Conservation (phyloP, 257 asterid species). For the Solanum megistacrolobum region DNA sequence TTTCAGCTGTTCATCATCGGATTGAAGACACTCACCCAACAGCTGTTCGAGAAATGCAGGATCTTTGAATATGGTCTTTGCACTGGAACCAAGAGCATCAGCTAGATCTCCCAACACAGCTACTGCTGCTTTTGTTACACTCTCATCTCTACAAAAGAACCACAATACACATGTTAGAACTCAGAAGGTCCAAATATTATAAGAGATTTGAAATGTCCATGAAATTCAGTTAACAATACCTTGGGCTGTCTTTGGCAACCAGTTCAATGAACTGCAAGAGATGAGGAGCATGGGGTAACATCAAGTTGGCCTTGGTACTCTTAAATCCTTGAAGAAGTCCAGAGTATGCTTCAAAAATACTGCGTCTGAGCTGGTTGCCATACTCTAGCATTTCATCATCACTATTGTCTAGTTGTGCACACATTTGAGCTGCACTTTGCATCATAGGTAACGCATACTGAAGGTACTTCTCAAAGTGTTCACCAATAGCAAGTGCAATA, state of each 20-base stretch:
- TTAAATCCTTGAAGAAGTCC: constrained; percentile 84
- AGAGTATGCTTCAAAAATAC: constrained; percentile 81
- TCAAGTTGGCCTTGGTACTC: constrained; percentile 50
- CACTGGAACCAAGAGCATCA: constrained; percentile 71
- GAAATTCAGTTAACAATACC: constrained; percentile 21
- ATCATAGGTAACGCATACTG: constrained; percentile 64
- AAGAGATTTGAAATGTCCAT: background rate
- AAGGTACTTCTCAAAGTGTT: constrained; percentile 57
- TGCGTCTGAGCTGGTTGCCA: constrained; percentile 60
- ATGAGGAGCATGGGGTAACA: constrained; percentile 73
- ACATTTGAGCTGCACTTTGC: constrained; percentile 65
- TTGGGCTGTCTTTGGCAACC: constrained; percentile 51
- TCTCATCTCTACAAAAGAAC: constrained; percentile 49
- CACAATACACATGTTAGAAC: background rate
- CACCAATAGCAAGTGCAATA: constrained; percentile 83
- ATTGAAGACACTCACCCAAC: constrained; percentile 66
- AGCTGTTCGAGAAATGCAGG: constrained; percentile 34
- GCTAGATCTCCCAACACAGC: constrained; percentile 89
- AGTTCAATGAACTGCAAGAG: constrained; percentile 58
- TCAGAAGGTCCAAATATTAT: background rate
- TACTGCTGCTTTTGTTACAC: constrained; percentile 70
- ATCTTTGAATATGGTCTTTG: constrained; percentile 46
- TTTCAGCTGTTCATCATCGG: constrained; percentile 70
- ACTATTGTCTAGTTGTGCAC: constrained; percentile 42
- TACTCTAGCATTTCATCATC: constrained; percentile 81